phyloP scores from a whole-genome alignment of 2,329 filamentous ascomycete species.

The Xylariaceae sp. region DNA sequence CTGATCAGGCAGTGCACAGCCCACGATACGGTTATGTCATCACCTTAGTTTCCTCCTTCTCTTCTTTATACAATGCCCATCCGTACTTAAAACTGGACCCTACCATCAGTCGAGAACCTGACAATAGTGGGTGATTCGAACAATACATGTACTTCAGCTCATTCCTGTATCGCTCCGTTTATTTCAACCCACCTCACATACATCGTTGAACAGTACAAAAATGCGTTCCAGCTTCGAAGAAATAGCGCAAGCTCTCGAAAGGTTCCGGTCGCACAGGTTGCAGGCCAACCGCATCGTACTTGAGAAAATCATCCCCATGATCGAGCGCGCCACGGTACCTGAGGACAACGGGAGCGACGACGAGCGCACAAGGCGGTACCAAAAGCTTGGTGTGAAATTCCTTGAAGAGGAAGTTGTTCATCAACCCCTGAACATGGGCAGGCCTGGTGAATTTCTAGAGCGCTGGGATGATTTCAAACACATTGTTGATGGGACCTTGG shows the following conservation, averaged over 20 bases:
- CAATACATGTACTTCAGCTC: background rate
- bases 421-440: background rate
- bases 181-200: background rate
- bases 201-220: background rate
- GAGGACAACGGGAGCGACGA: too few species aligned
- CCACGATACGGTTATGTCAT: too few species aligned
- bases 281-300: background rate
- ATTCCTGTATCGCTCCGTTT: background rate
- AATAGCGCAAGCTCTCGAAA: background rate
- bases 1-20: too few species aligned
- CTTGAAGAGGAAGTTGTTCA: background rate
- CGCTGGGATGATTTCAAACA: background rate
- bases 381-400: background rate
- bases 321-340: too few species aligned
- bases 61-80: too few species aligned
- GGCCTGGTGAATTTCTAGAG: background rate
- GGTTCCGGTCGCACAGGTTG: background rate
- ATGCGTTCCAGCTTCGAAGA: background rate
- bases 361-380: background rate
- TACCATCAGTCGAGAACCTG: too few species aligned
- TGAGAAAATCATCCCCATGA: too few species aligned
- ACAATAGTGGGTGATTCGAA: too few species aligned
- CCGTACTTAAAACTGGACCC: too few species aligned
- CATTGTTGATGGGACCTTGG: background rate
- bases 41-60: too few species aligned